Evolutionary conservation across 2,329 filamentous ascomycete species (phyloP).

Genomic region (Talaromyces sp.): DNA sequence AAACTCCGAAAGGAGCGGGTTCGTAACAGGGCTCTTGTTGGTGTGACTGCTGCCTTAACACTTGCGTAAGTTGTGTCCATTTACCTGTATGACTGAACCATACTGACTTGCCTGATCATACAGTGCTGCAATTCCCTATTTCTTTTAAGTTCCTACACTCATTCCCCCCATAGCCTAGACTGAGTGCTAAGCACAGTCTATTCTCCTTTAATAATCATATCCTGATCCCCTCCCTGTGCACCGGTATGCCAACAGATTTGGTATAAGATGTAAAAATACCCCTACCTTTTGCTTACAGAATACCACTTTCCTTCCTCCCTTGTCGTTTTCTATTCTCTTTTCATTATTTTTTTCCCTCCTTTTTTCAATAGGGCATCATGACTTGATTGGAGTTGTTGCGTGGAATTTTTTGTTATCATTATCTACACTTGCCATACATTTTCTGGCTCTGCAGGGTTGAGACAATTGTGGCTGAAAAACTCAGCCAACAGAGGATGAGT

Average conservation of each 20-base stretch:
- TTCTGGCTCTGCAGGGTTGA: not conserved
- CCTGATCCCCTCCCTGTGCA: not conserved
- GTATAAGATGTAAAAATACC: conserved; percentile 19
- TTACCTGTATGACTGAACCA: not conserved
- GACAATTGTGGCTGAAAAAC: not conserved
- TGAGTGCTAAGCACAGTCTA: conserved; percentile 6
- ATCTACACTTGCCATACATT: conserved; percentile 8
- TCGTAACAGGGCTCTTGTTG: conserved; percentile 78
- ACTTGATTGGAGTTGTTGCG: conserved; percentile 13
- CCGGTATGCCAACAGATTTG: conserved; percentile 10
- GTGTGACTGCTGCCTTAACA: conserved; percentile 80
- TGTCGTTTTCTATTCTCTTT: conserved; percentile 3
- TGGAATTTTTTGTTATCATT: not conserved
- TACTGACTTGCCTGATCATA: not conserved
- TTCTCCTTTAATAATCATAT: conserved; percentile 15
- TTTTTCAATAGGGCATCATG: conserved; percentile 9
- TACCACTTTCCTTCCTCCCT: conserved; percentile 4
- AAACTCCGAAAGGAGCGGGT: conserved; percentile 83
- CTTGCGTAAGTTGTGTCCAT: conserved; percentile 69
- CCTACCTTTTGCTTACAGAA: conserved; percentile 8
- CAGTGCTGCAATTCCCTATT: conserved; percentile 49
- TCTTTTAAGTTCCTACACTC: conserved; percentile 34
- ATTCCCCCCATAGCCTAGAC: conserved; percentile 10
- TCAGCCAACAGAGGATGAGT: not conserved
- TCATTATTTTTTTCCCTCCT: not conserved